A percentile compares a stretch with the other conserved stretches of the same genome.
phyloP scores from a whole-genome alignment of 176 grass and related monocot genomes.

The Typha latifolia region DNA sequence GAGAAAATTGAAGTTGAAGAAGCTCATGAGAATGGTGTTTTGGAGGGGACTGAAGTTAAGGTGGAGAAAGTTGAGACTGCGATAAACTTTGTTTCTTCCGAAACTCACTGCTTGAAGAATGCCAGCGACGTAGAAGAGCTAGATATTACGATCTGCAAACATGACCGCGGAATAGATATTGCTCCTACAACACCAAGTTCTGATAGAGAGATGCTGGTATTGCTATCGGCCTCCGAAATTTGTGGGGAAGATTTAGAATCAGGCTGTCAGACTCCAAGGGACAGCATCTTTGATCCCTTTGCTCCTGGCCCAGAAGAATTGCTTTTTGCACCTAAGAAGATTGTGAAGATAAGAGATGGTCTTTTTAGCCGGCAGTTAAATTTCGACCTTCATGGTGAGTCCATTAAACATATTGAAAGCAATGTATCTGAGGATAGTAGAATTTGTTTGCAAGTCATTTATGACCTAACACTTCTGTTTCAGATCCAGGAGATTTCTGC shows the following conservation, averaged over 20 bases:
- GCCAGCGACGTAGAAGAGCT: constrained; percentile 6
- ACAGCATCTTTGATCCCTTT: constrained; percentile 71
- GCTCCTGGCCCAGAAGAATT: constrained; percentile 39
- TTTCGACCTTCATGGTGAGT: constrained; percentile 30
- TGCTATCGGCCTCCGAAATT: neutral
- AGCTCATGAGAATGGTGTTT: constrained; percentile 6
- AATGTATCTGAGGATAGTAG: constrained; percentile 1
- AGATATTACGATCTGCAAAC: constrained; percentile 7
- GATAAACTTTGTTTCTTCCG: neutral
- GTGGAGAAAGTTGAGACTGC: constrained; percentile 17
- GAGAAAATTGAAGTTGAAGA: neutral
- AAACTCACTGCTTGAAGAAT: constrained; percentile 19
- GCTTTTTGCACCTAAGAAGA: constrained; percentile 40
- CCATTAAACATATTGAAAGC: constrained; percentile 17
- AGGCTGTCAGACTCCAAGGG: constrained; percentile 37
- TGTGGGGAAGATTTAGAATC: constrained; percentile 11
- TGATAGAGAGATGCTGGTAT: no score
- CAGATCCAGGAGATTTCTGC: constrained; percentile 18
- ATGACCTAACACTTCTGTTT: constrained; percentile 26
- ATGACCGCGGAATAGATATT: constrained; percentile 5
- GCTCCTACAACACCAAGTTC: constrained; percentile 2
- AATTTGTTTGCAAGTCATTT: constrained; percentile 28
- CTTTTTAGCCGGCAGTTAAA: constrained; percentile 34
- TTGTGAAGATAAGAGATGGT: constrained; percentile 12
- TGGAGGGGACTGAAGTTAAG: constrained; percentile 1